These are phyloP conservation scores for Perkinsus chesapeaki DNA, from an alignment of 169 alveolate genomes.

Conservation along the genomic window DNA sequence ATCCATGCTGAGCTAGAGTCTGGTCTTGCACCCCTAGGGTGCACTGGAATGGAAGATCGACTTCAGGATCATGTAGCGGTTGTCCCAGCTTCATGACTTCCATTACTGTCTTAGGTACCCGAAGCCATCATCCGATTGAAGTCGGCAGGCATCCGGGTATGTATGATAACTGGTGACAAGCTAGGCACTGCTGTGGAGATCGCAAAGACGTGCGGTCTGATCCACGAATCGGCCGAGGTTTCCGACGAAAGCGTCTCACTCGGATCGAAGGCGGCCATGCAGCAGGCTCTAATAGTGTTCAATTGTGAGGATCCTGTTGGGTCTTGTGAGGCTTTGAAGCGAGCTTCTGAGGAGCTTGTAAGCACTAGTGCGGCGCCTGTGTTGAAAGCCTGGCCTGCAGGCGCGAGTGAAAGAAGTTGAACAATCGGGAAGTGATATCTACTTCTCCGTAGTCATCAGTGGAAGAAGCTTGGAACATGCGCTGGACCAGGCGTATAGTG, in stretches of 20 bases:
- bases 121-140: conserved; percentile 81
- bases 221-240: not conserved
- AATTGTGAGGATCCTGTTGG: not conserved
- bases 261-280: not conserved
- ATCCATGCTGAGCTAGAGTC: conserved; percentile 40
- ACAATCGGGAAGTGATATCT: not conserved
- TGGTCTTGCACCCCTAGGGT: conserved; percentile 80
- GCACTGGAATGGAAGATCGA: conserved; percentile 95
- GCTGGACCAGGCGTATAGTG: not conserved
- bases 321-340: not conserved
- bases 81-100: not conserved
- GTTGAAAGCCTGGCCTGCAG: not conserved
- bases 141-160: conserved; percentile 91
- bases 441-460: not conserved
- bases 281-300: not conserved
- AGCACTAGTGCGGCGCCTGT: not conserved
- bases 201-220: conserved; percentile 90
- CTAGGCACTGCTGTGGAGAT: conserved; percentile 97
- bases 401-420: not conserved
- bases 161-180: conserved; percentile 99
- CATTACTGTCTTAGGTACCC: conserved; percentile 70
- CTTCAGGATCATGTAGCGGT: conserved; percentile 30
- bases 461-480: not conserved
- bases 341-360: not conserved
- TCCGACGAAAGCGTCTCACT: not conserved